A percentile compares a stretch with the other conserved stretches of the same genome.
Conservation (phyloP, 2,329 filamentous ascomycete genomes). For the Sarocladium strictum region DNA sequence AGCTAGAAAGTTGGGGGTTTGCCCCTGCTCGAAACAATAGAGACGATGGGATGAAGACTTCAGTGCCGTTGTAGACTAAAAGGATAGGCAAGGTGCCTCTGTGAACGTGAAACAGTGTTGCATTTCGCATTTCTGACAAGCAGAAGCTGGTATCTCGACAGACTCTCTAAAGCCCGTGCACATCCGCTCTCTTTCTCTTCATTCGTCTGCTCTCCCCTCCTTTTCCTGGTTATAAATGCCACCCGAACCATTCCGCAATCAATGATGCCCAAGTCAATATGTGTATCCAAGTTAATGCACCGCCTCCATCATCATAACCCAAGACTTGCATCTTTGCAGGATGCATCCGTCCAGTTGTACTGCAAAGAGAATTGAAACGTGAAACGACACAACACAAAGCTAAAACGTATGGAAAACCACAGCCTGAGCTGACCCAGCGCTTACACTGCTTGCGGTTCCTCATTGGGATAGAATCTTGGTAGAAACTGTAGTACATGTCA, state of each 20-base stretch:
- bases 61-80: too few species aligned
- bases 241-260: neutral
- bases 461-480: slow-evolving; percentile 53
- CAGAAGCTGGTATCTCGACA: slow-evolving; percentile 8
- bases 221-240: neutral
- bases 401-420: slow-evolving; percentile 22
- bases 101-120: neutral
- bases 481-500: slow-evolving; percentile 39
- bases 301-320: too few species aligned
- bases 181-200: too few species aligned
- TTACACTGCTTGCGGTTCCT: slow-evolving; percentile 36
- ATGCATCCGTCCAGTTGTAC: neutral
- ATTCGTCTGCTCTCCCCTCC: slow-evolving; percentile 13
- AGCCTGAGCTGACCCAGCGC: slow-evolving; percentile 42
- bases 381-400: too few species aligned
- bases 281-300: slow-evolving; percentile 2
- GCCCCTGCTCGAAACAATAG: too few species aligned
- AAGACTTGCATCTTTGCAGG: neutral
- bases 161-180: neutral
- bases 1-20: too few species aligned
- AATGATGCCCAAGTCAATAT: neutral
- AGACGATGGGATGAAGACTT: too few species aligned
- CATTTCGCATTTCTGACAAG: slow-evolving; percentile 1
- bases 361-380: too few species aligned
- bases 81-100: too few species aligned